Base-by-base conservation (phyloP, 768 basidiomycete genomes). In the Calocybe indica region DNA sequence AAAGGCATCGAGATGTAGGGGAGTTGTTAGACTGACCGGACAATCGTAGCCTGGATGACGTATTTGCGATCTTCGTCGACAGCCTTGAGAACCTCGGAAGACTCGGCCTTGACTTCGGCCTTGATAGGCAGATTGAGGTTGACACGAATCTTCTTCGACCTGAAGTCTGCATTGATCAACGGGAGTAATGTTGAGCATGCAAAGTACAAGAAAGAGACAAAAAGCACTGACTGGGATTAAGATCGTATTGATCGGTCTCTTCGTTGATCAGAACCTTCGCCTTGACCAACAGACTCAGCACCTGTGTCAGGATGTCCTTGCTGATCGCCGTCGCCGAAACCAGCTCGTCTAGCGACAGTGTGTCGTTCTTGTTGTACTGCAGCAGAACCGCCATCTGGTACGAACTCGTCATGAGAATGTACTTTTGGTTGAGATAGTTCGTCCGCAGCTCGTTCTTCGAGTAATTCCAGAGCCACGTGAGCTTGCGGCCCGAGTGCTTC, bases 51-150 rank as follows among this genome's bases (percentile, higher is more conserved):
- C 62, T 98, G 94, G 48, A 96, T 93, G 49, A 94, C 85, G 59
- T 95, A 92, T 76, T 97, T 97, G 52, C 95, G 83, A 61, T 99
- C 95, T 68, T 98, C 95, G 55, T 98, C 95, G 9, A 97, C 94
- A 11, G 85, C 90, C 75, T 95, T 95, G 57, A 96, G 72, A 6
- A 97, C 92, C 55, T 97, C 92, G 0, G 80, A 78, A 7, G 87
- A 82, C 62, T 98, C 95, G 2, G 88, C 83, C 75, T 93, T 96
- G 52, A 91, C 84, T 62, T 98, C 96, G 2, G 92, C 85, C 75
- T 93, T 95, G 68, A 99, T 91, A 0, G 93, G 92, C 63, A 83
- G 78, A 67, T 94, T 95, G 48, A 95, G 69, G 56, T 92, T 90
- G 52, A 95, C 87, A 43, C 90, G 82, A 46, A 93, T 90, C 78